phyloP scores from a whole-genome alignment of 495 filamentous ascomycete species.

The Xylaria venustula region DNA sequence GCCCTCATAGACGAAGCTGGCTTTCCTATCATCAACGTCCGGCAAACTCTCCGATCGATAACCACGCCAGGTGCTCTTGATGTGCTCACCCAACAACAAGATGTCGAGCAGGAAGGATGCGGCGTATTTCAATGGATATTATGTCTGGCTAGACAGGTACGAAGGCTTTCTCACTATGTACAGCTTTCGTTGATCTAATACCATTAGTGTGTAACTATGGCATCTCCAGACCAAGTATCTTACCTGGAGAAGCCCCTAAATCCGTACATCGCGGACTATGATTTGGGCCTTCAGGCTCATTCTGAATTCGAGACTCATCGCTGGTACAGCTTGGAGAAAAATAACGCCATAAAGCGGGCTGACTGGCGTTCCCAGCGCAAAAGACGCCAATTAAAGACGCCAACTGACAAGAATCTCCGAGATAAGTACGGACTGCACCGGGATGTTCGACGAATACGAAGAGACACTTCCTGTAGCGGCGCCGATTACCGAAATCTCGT shows the following conservation, averaged over 20 bases:
- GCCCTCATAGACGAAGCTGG: background rate
- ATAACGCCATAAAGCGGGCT: background rate
- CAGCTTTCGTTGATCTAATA: background rate
- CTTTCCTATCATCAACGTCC: too few relatives aligned
- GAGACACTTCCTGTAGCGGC: background rate
- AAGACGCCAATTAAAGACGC: background rate
- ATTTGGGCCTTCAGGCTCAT: background rate
- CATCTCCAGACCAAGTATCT: conserved; percentile 1
- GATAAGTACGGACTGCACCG: background rate
- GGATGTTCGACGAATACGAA: conserved; percentile 5
- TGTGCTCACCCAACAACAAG: background rate
- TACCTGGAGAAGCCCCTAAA: conserved; percentile 13
- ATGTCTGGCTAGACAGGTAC: background rate
- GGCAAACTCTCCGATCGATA: background rate
- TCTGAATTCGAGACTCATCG: conserved; percentile 6
- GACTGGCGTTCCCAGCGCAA: conserved; percentile 14
- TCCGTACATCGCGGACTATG: conserved; percentile 8
- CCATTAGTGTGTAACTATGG: conserved; percentile 5
- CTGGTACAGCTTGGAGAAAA: conserved; percentile 5
- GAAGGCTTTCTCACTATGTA: background rate
- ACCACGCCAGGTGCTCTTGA: background rate
- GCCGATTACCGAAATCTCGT: conserved; percentile 4
- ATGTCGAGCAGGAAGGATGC: background rate
- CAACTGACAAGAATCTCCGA: conserved; percentile 3
- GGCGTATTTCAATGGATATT: conserved; percentile 1